Percentiles rank a stretch among this genome's conserved stretches.
phyloP scores from a whole-genome alignment of 306 rosid species.

The Vachellia pachyceras region DNA sequence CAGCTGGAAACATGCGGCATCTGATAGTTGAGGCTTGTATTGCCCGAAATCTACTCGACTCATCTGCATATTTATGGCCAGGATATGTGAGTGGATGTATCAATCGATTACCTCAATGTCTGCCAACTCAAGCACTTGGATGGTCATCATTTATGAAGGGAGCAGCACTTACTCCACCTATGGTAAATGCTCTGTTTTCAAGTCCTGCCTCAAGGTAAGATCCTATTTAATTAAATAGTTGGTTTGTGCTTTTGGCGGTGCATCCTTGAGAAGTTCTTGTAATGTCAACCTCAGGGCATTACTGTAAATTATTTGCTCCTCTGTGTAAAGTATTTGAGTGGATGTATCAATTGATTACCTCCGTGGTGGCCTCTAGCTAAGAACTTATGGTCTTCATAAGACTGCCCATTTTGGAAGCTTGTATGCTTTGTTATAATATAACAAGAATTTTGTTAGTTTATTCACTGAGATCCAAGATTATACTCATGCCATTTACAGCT shows the following conservation, averaged over 20 bases:
- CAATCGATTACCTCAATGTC: constrained; percentile 77
- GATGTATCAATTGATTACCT: no score
- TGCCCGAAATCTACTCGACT: constrained; percentile 83
- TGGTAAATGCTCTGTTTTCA: constrained; percentile 80
- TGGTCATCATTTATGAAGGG: constrained; percentile 95
- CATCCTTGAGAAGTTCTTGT: neutral
- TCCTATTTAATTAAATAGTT: neutral
- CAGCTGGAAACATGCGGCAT: constrained; percentile 98
- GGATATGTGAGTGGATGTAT: constrained; percentile 81
- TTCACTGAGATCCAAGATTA: constrained; percentile 24
- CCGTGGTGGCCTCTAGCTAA: neutral
- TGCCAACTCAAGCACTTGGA: constrained; percentile 77
- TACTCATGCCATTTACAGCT: constrained; percentile 11
- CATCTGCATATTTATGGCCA: constrained; percentile 89
- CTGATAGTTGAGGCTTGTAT: constrained; percentile 96
- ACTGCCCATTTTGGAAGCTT: neutral
- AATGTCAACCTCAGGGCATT: constrained; percentile 3
- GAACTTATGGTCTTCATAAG: neutral
- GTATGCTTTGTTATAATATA: neutral
- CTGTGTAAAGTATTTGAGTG: neutral
- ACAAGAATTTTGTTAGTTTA: constrained; percentile 27
- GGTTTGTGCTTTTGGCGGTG: neutral
- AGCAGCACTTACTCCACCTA: constrained; percentile 63
- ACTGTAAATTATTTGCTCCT: neutral
- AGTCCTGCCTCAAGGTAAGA: constrained; percentile 93